Conservation (phyloP, 73 alveolate genomes). For the Paramecium biaurelia region DNA sequence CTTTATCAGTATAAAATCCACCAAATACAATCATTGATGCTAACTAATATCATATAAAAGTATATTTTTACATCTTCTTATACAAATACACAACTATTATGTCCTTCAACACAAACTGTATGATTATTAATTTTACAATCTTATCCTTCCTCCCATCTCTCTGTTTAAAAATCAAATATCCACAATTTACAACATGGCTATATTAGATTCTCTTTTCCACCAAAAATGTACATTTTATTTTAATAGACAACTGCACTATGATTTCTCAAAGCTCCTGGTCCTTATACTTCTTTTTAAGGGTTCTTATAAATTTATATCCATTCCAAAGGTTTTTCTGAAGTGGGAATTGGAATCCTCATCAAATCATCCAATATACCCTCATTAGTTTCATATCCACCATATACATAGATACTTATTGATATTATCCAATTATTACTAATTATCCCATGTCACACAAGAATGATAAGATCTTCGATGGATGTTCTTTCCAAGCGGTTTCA, state of each 20-base stretch:
- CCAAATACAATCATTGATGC: constrained; percentile 55
- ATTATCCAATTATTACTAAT: neutral
- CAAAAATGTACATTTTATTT: constrained; percentile 74
- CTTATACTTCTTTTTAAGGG: neutral
- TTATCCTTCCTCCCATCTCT: constrained; percentile 4
- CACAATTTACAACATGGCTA: constrained; percentile 37
- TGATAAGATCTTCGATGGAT: constrained; percentile 61
- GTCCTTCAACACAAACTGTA: neutral
- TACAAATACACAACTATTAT: neutral
- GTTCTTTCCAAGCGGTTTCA: constrained; percentile 55
- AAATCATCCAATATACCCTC: constrained; percentile 64
- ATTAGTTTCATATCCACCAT: constrained; percentile 67
- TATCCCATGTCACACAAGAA: constrained; percentile 40
- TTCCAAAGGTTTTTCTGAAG: neutral
- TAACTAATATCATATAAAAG: neutral
- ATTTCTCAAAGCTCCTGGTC: constrained; percentile 86
- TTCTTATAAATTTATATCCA: neutral
- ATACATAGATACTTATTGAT: constrained; percentile 27
- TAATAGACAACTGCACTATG: constrained; percentile 82
- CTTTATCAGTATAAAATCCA: constrained; percentile 35
- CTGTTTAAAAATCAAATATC: constrained; percentile 44
- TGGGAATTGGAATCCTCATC: constrained; percentile 10
- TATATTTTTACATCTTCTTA: neutral
- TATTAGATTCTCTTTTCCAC: constrained; percentile 78
- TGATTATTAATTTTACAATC: neutral